A percentile compares a stretch with the other conserved stretches of the same genome.
Conservation (phyloP, 2,329 filamentous ascomycete genomes). For the Botrytis cinerea region DNA sequence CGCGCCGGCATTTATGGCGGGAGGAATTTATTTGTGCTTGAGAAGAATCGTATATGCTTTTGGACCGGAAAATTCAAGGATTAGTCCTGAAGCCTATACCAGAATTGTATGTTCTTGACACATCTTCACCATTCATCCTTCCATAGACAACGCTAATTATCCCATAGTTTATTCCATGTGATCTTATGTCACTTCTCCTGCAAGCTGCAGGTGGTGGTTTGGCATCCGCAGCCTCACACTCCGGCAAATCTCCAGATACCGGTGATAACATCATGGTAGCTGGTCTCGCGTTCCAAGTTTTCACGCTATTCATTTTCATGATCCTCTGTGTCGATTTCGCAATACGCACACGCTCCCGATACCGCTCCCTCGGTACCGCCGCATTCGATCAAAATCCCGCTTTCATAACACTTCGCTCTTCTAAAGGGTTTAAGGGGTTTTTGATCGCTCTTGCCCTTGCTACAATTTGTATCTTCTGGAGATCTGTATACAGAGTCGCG, state of each 20-base stretch:
- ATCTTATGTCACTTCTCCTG: conserved; percentile 60
- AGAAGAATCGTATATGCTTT: conserved; percentile 51
- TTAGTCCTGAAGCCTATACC: conserved; percentile 51
- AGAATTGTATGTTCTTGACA: conserved; percentile 46
- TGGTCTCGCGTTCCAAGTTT: conserved; percentile 62
- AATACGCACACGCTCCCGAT: conserved; percentile 35
- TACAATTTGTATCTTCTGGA: conserved; percentile 57
- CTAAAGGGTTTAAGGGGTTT: conserved; percentile 35
- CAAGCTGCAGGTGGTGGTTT: conserved; percentile 62
- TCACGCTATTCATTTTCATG: conserved; percentile 56
- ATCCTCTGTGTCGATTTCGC: conserved; percentile 42
- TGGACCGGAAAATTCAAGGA: conserved; percentile 51
- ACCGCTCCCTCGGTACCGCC: conserved; percentile 40
- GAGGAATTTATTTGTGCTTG: conserved; percentile 64
- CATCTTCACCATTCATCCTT: conserved; percentile 40
- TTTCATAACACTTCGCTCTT: conserved; percentile 27
- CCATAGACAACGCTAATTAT: neutral
- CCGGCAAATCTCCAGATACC: conserved; percentile 41
- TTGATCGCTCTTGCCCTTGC: conserved; percentile 46
- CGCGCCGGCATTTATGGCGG: conserved; percentile 64
- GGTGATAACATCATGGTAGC: conserved; percentile 68
- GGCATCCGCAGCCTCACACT: conserved; percentile 52
- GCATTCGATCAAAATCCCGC: conserved; percentile 32
- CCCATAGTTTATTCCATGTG: conserved; percentile 62
- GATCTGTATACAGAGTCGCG: conserved; percentile 58